Conservation (phyloP, 2,329 filamentous ascomycete species). For the Talaromyces sp. region DNA sequence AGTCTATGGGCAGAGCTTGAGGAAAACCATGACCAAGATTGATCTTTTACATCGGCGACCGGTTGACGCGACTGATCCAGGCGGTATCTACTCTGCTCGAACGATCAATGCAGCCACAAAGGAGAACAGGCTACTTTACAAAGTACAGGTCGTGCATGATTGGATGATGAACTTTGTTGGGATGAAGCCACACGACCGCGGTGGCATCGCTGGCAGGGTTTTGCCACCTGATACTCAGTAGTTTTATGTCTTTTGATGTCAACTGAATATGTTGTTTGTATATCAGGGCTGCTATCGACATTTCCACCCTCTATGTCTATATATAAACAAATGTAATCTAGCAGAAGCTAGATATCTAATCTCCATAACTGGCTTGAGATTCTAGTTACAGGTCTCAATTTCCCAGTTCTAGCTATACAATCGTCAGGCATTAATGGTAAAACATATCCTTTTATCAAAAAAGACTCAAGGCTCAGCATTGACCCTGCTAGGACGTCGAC, state of each 20-base stretch:
- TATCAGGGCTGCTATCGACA: neutral
- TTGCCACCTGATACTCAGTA: slow-evolving; percentile 38
- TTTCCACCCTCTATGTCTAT: neutral
- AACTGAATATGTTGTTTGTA: neutral
- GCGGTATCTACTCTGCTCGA: slow-evolving; percentile 53
- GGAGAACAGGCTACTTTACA: slow-evolving; percentile 52
- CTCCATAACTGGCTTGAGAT: no score
- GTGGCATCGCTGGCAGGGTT: slow-evolving; percentile 14
- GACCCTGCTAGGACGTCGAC: slow-evolving; percentile 13
- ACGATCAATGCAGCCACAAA: slow-evolving; percentile 39
- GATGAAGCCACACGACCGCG: slow-evolving; percentile 23
- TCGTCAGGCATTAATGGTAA: no score
- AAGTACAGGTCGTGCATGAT: slow-evolving; percentile 62
- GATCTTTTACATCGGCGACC: slow-evolving; percentile 59
- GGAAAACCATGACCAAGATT: slow-evolving; percentile 64
- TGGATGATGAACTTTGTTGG: slow-evolving; percentile 72
- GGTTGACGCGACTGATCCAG: slow-evolving; percentile 47
- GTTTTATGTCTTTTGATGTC: neutral
- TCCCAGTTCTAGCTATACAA: neutral
- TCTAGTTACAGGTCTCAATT: neutral
- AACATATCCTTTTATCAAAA: no score
- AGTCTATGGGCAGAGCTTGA: slow-evolving; percentile 80
- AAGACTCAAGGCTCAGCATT: no score
- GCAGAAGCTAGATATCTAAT: neutral
- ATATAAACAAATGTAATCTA: neutral